Evolutionary conservation across 352 stramenopile species (phyloP).

Genomic region (Phytophthora chlamydospora): DNA sequence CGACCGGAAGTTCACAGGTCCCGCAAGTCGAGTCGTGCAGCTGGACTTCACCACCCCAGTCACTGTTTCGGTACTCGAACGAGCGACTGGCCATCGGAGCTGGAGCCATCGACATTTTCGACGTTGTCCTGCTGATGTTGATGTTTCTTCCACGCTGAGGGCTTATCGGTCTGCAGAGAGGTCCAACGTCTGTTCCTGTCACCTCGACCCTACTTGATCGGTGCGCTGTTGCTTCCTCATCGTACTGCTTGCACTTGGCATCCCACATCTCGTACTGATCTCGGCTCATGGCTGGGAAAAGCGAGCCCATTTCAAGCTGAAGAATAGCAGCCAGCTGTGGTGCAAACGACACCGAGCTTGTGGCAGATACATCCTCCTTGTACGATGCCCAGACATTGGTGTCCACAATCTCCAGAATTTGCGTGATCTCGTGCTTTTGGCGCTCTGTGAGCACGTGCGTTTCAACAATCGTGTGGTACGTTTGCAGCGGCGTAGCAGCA

Average conservation of each 20-base stretch:
- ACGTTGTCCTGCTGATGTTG: slow-evolving; percentile 2
- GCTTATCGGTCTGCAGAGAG: slow-evolving; percentile 16
- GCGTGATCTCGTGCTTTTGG: slow-evolving; percentile 67
- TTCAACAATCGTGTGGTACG: slow-evolving; percentile 85
- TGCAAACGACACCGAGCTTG: slow-evolving; percentile 62
- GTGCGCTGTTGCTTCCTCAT: slow-evolving; percentile 28
- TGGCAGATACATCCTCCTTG: slow-evolving; percentile 59
- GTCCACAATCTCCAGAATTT: slow-evolving; percentile 83
- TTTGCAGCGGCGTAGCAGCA: slow-evolving; percentile 61
- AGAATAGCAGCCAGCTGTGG: slow-evolving; percentile 75
- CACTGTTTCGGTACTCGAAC: slow-evolving; percentile 86
- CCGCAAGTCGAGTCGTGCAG: slow-evolving; percentile 81
- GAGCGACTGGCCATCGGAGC: slow-evolving; percentile 42
- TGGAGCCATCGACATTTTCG: slow-evolving; percentile 15
- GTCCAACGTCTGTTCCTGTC: slow-evolving; percentile 2
- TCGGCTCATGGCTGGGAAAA: slow-evolving; percentile 50
- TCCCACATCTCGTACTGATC: slow-evolving; percentile 62
- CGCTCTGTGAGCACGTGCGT: slow-evolving; percentile 68
- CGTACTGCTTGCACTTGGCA: slow-evolving; percentile 63
- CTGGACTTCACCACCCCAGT: slow-evolving; percentile 88
- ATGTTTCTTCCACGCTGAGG: slow-evolving; percentile 13
- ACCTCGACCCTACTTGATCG: slow-evolving; percentile 21
- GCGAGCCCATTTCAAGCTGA: slow-evolving; percentile 58
- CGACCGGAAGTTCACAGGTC: slow-evolving; percentile 76
- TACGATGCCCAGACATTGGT: slow-evolving; percentile 84